Evolutionary conservation across 257 asterid genomes (phyloP), one percentile per base, ranked within the genome.

Genomic region (Solanum virginianum): DNA sequence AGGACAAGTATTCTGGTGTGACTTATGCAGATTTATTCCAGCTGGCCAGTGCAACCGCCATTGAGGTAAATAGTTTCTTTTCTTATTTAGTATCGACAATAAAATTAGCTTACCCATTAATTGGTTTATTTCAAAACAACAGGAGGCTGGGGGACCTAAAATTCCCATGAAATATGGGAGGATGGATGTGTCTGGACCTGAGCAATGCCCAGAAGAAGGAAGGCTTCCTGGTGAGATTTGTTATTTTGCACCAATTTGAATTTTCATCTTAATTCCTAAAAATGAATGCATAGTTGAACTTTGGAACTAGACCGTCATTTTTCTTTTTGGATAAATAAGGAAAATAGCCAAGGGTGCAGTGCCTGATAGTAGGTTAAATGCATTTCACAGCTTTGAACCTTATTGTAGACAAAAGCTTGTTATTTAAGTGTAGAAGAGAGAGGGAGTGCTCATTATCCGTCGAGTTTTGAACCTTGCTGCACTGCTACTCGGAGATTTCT

Each of bases 101-200:
- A 82, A 41, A 60, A 62, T 12, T 18, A n/a, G 41, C 41, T 43
- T 51, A 47, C 85, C 3, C 71, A 74, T 83, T 84, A 79, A 70
- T 87, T 87, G 47, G 86, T 57, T 9, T 41, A 2, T 55, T 84
- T 83, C 89, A 65, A 77, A 75, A 70, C 54, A 88, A 36, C 86
- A 96, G 99, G 99, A 94, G 86, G 96, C 99, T 88, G 99, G 99
- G 45, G 98, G 98, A 0, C 98, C 99, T 75, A 92, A 95, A 88
- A 91, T 97, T 85, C 98, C 98, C 16, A 97, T 97, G 99, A 97
- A 92, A 87, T 97, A 97, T 89, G 99, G 99, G 85, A 92, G 99
- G 91, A 94, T 93, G 29, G 98, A 97, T 87, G 97, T 94, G 81
- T 85, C 96, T 24, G 91, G 16, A 86, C 94, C 99, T 82, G 98